Percentiles rank a stretch among this genome's conserved stretches.
Evolutionary conservation across 805 yeast genomes (phyloP).

Genomic region (Candida sphagnicola): DNA sequence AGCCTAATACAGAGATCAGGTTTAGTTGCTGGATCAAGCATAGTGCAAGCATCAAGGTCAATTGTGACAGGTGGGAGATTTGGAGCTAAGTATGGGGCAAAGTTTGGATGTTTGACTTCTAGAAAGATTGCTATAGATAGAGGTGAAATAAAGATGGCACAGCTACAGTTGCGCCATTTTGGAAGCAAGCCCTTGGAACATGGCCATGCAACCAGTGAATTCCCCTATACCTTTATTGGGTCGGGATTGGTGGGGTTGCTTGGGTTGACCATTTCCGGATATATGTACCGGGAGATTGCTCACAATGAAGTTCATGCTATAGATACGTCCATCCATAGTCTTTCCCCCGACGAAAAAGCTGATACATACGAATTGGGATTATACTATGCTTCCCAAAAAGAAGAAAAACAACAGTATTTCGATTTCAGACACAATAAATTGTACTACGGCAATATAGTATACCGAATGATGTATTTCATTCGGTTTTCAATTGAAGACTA

Average conservation of each 20-base stretch:
- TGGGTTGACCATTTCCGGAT: conserved; percentile 1
- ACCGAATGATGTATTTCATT: conserved; percentile 33
- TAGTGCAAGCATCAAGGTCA: too few species aligned
- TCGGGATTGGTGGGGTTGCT: neutral
- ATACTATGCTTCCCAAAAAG: conserved; percentile 55
- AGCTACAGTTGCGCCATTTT: too few species aligned
- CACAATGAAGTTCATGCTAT: conserved; percentile 29
- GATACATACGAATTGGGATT: conserved; percentile 72
- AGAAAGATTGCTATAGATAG: too few species aligned
- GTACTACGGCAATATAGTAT: conserved; percentile 16
- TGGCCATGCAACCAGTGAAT: too few species aligned
- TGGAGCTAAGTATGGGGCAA: too few species aligned
- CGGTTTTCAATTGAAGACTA: conserved; percentile 48
- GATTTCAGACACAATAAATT: conserved; percentile 26
- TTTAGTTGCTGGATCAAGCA: too few species aligned
- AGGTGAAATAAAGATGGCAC: too few species aligned
- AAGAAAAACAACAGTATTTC: conserved; percentile 37
- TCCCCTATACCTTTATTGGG: neutral
- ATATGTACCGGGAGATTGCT: neutral
- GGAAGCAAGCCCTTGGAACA: too few species aligned
- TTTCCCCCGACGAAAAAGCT: conserved; percentile 43
- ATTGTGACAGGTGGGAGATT: too few species aligned
- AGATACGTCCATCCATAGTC: conserved; percentile 32
- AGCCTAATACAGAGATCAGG: too few species aligned
- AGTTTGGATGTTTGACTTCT: too few species aligned